Evolutionary conservation across 106 monocot species (phyloP).

Genomic region (Acorus calamus): DNA sequence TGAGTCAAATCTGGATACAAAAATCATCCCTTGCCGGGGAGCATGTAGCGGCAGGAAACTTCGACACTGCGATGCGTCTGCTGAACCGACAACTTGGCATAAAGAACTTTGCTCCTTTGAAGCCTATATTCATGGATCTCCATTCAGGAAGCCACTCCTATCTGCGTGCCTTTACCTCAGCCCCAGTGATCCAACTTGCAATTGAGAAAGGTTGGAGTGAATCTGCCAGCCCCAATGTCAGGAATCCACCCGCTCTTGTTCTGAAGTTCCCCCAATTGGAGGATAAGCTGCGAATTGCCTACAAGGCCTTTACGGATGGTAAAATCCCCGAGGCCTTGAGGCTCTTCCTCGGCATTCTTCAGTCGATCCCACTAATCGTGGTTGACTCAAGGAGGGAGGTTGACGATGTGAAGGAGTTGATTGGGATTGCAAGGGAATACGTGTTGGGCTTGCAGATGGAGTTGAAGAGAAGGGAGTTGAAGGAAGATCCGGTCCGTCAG

Average conservation of each 20-base stretch:
- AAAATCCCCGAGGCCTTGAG: slow-evolving; percentile 72
- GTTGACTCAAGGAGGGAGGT: slow-evolving; percentile 83
- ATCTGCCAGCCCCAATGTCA: slow-evolving; percentile 57
- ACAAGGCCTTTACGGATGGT: slow-evolving; percentile 51
- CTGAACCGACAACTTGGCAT: slow-evolving; percentile 77
- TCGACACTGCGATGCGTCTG: slow-evolving; percentile 75
- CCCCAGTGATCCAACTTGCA: slow-evolving; percentile 48
- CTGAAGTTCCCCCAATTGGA: slow-evolving; percentile 71
- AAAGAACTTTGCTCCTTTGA: slow-evolving; percentile 70
- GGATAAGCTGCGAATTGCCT: slow-evolving; percentile 72
- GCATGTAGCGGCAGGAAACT: slow-evolving; percentile 85
- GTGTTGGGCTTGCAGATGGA: slow-evolving; percentile 75
- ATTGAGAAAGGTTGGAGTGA: slow-evolving; percentile 82
- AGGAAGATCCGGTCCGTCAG: slow-evolving; percentile 47
- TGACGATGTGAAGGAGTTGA: slow-evolving; percentile 85
- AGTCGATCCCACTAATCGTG: slow-evolving; percentile 76
- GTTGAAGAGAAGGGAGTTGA: slow-evolving; percentile 60
- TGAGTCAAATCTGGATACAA: slow-evolving; percentile 84
- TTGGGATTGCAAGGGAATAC: slow-evolving; percentile 65
- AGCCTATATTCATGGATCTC: slow-evolving; percentile 59
- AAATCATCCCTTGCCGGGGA: slow-evolving; percentile 84
- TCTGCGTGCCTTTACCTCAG: slow-evolving; percentile 39
- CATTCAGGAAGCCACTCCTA: slow-evolving; percentile 67
- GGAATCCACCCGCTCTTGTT: slow-evolving; percentile 63
- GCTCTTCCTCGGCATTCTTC: slow-evolving; percentile 58